Evolutionary conservation across 768 basidiomycete species (phyloP).

Genomic region (Kwoniella dendrophila): DNA sequence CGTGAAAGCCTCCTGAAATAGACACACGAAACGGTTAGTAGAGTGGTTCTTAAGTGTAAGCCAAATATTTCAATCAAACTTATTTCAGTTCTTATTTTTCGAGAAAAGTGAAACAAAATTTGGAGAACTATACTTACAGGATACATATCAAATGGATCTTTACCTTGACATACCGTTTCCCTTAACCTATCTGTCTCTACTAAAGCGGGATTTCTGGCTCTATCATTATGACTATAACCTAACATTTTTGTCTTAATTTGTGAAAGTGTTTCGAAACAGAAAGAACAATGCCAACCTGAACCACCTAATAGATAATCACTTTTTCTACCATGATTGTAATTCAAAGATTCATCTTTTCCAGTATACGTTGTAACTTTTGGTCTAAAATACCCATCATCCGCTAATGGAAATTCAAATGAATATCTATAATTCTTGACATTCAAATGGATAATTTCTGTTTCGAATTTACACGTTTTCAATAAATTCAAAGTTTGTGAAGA

Average conservation of each 20-base stretch:
- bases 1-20: slow-evolving; percentile 28
- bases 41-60: too few relatives aligned
- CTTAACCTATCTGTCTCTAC: slow-evolving; percentile 20
- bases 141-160: slow-evolving; percentile 41
- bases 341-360: neutral
- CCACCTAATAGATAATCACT: slow-evolving; percentile 21
- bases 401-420: slow-evolving; percentile 26
- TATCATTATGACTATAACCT: slow-evolving; percentile 44
- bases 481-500: slow-evolving; percentile 28
- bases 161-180: slow-evolving; percentile 33
- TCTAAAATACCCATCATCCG: slow-evolving; percentile 28
- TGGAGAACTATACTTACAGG: slow-evolving; percentile 27
- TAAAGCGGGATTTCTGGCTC: slow-evolving; percentile 24
- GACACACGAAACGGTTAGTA: neutral
- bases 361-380: slow-evolving; percentile 18
- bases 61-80: neutral
- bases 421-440: slow-evolving; percentile 37
- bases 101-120: neutral
- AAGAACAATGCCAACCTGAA: slow-evolving; percentile 41
- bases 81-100: neutral
- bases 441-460: slow-evolving; percentile 26
- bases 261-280: slow-evolving; percentile 33
- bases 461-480: slow-evolving; percentile 21
- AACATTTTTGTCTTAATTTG: slow-evolving; percentile 40
- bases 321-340: slow-evolving; percentile 26